A percentile compares a stretch with the other conserved stretches of the same genome.
phyloP scores from a whole-genome alignment of 768 basidiomycete genomes.

The Epithele typhae region DNA sequence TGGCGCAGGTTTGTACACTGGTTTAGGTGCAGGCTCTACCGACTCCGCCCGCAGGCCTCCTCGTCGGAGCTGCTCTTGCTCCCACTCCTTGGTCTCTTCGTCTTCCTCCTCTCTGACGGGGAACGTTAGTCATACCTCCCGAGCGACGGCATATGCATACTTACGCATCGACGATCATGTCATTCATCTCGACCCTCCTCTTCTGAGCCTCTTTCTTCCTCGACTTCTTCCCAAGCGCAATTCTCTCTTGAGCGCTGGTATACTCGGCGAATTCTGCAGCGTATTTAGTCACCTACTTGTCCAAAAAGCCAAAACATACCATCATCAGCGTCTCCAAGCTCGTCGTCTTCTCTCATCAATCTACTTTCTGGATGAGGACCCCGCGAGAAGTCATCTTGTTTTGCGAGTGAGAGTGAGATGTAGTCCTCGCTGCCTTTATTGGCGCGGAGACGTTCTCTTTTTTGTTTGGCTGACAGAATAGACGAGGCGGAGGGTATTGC shows the following conservation, averaged over 20 bases:
- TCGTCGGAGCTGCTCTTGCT: conserved; percentile 74
- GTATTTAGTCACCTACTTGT: too few species aligned
- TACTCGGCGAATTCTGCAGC: conserved; percentile 76
- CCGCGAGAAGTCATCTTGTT: conserved; percentile 45
- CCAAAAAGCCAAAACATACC: conserved; percentile 51
- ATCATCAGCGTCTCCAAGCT: conserved; percentile 84
- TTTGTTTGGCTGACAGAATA: conserved; percentile 70
- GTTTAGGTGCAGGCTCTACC: conserved; percentile 39
- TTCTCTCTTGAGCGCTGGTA: conserved; percentile 82
- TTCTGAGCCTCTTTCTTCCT: conserved; percentile 66
- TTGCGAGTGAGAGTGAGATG: conserved; percentile 71
- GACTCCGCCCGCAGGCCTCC: conserved; percentile 51
- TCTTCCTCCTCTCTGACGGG: conserved; percentile 66
- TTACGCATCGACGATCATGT: conserved; percentile 80
- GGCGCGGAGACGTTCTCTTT: conserved; percentile 62
- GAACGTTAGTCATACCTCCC: conserved; percentile 3
- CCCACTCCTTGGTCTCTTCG: conserved; percentile 84
- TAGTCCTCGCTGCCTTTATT: conserved; percentile 56
- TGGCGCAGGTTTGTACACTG: conserved; percentile 63
- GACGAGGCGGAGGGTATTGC: conserved; percentile 68
- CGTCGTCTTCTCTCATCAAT: conserved; percentile 80
- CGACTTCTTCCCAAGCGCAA: conserved; percentile 81
- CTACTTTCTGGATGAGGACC: conserved; percentile 87
- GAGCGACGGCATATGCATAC: conserved; percentile 25
- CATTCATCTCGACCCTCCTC: conserved; percentile 65